Evolutionary conservation across 1,139 yeast genomes (phyloP).

Genomic region (Candida tropicalis): DNA sequence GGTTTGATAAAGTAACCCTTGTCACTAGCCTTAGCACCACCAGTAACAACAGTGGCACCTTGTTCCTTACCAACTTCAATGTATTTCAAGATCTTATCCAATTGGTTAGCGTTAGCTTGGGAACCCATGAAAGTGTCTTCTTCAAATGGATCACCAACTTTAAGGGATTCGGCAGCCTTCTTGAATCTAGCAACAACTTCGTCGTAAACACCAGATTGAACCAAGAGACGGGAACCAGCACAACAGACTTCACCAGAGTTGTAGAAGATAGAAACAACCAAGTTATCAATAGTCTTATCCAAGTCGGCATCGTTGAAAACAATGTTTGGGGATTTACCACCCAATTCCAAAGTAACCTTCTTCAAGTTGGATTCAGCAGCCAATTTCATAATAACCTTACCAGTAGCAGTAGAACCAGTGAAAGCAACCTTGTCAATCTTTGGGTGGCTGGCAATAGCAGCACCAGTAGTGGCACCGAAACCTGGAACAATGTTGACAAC

Average conservation of each 20-base stretch:
- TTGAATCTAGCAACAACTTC: conserved; percentile 61
- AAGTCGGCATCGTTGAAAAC: conserved; percentile 75
- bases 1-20: conserved; percentile 83
- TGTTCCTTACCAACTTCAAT: conserved; percentile 72
- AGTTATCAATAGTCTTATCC: conserved; percentile 60
- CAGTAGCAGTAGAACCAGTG: conserved; percentile 85
- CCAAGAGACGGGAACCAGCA: conserved; percentile 81
- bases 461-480: conserved; percentile 77
- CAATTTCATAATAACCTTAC: conserved; percentile 71
- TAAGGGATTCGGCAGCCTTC: conserved; percentile 55
- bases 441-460: conserved; percentile 69
- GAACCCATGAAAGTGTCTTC: conserved; percentile 79
- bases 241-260: conserved; percentile 90
- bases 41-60: conserved; percentile 75
- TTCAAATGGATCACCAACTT: conserved; percentile 79
- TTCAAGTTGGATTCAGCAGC: conserved; percentile 71
- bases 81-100: conserved; percentile 72
- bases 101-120: conserved; percentile 75
- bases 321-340: conserved; percentile 85
- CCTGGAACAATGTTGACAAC: conserved; percentile 78
- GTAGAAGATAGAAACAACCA: conserved; percentile 59
- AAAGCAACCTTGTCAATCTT: conserved; percentile 78
- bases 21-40: conserved; percentile 69
- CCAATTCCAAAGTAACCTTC: conserved; percentile 82
- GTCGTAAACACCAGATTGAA: conserved; percentile 78